phyloP scores from a whole-genome alignment of 768 basidiomycete species.

The Lactifluus piperatus region DNA sequence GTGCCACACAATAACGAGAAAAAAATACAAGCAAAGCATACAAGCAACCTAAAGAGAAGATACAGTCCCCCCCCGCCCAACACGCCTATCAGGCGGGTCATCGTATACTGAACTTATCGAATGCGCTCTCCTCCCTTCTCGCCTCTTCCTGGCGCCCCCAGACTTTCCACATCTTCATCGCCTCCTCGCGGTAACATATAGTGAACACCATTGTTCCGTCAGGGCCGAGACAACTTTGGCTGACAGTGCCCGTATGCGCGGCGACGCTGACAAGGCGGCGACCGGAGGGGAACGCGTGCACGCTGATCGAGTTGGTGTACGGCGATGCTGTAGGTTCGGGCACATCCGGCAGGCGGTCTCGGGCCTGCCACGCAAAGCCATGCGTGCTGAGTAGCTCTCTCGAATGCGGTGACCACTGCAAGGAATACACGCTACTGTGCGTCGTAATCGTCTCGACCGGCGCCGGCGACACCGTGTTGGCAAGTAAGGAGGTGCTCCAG shows the following conservation, averaged over 20 bases:
- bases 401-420: conserved; percentile 50
- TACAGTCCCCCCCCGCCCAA: neutral
- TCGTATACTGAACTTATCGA: conserved; percentile 19
- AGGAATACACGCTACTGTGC: conserved; percentile 48
- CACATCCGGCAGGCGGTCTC: conserved; percentile 12
- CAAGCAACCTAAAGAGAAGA: conserved; percentile 1
- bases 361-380: conserved; percentile 37
- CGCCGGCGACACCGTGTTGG: conserved; percentile 33
- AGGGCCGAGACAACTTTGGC: conserved; percentile 55
- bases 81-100: neutral
- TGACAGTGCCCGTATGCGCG: conserved; percentile 47
- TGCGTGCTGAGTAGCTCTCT: conserved; percentile 54
- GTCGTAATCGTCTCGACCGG: conserved; percentile 38
- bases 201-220: conserved; percentile 57
- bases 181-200: conserved; percentile 53
- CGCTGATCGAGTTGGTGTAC: conserved; percentile 37
- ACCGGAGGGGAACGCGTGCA: conserved; percentile 47
- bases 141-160: conserved; percentile 32
- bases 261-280: conserved; percentile 43
- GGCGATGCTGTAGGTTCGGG: conserved; percentile 14
- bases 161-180: conserved; percentile 68
- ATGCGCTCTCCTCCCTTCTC: conserved; percentile 14
- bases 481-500: conserved; percentile 41
- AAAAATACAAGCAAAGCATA: conserved; percentile 10
- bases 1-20: neutral